phyloP scores from a whole-genome alignment of 2,329 filamentous ascomycete species.

The Helicocarpus griseus region DNA sequence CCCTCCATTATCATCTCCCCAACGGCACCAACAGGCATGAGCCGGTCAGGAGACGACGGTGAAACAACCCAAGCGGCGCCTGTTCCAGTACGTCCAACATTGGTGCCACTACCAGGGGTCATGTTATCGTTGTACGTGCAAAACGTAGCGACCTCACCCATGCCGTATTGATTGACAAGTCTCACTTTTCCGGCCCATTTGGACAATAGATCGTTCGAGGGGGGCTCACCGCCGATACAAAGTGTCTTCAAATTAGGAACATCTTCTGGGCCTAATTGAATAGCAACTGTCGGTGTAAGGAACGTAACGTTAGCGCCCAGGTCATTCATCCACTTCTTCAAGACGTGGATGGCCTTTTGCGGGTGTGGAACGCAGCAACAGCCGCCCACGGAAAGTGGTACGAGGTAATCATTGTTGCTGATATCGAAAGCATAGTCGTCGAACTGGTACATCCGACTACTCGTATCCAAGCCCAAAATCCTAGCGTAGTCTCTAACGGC shows the following conservation, averaged over 20 bases:
- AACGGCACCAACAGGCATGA: constrained; percentile 29
- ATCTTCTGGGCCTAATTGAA: constrained; percentile 12
- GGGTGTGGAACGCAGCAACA: constrained; percentile 16
- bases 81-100: constrained; percentile 1
- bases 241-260: constrained; percentile 18
- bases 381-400: constrained; percentile 11
- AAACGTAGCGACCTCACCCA: constrained; percentile 15
- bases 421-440: constrained; percentile 34
- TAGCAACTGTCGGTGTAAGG: constrained; percentile 18
- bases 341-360: constrained; percentile 10
- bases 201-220: constrained; percentile 11
- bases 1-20: constrained; percentile 31
- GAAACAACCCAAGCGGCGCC: constrained; percentile 25
- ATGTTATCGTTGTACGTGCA: constrained; percentile 5
- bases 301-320: constrained; percentile 14
- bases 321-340: constrained; percentile 13
- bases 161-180: constrained; percentile 18
- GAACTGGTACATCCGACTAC: constrained; percentile 5
- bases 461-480: neutral
- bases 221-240: constrained; percentile 18
- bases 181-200: constrained; percentile 13
- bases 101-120: constrained; percentile 4
- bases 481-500: constrained; percentile 1
- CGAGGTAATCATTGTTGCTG: constrained; percentile 77
- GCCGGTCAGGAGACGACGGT: constrained; percentile 20